A percentile compares a stretch with the other conserved stretches of the same genome.
Conservation (phyloP, 768 basidiomycete genomes). For the Boletus speciosus region DNA sequence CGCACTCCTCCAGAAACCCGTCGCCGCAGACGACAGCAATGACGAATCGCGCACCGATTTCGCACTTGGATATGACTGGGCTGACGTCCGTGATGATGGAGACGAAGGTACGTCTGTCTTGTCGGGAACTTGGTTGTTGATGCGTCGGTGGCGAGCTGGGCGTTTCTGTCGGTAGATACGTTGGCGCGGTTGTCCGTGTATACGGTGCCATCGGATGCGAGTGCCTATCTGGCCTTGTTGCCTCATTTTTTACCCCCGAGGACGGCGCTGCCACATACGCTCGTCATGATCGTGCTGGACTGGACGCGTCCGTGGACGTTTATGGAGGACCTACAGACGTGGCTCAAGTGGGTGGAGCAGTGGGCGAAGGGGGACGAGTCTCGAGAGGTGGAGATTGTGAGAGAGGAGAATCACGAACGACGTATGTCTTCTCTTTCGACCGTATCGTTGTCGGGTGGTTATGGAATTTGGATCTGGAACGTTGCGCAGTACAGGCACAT, state of each 20-base stretch:
- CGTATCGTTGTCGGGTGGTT: background rate
- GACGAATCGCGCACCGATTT: conserved; percentile 68
- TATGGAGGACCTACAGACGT: conserved; percentile 75
- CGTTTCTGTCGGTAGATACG: conserved; percentile 53
- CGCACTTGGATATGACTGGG: conserved; percentile 89
- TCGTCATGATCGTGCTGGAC: conserved; percentile 84
- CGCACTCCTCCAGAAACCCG: conserved; percentile 66
- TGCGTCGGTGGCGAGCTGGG: background rate
- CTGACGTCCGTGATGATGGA: conserved; percentile 86
- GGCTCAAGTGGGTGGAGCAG: conserved; percentile 82
- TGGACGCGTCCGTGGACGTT: conserved; percentile 97
- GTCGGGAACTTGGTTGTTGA: background rate
- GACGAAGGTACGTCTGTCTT: conserved; percentile 74
- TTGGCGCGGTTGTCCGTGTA: conserved; percentile 87
- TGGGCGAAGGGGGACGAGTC: conserved; percentile 71
- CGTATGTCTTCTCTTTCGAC: conserved; percentile 45
- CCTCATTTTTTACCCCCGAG: conserved; percentile 79
- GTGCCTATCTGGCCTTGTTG: conserved; percentile 64
- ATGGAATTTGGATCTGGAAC: background rate
- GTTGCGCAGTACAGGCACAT: conserved; percentile 71
- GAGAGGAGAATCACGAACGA: conserved; percentile 81
- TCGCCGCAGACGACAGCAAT: conserved; percentile 48
- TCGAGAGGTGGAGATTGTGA: conserved; percentile 67
- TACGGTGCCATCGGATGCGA: conserved; percentile 80
- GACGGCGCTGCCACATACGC: conserved; percentile 60